phyloP scores from a whole-genome alignment of 2,329 filamentous ascomycete species.

The Mollisia scopiformis region DNA sequence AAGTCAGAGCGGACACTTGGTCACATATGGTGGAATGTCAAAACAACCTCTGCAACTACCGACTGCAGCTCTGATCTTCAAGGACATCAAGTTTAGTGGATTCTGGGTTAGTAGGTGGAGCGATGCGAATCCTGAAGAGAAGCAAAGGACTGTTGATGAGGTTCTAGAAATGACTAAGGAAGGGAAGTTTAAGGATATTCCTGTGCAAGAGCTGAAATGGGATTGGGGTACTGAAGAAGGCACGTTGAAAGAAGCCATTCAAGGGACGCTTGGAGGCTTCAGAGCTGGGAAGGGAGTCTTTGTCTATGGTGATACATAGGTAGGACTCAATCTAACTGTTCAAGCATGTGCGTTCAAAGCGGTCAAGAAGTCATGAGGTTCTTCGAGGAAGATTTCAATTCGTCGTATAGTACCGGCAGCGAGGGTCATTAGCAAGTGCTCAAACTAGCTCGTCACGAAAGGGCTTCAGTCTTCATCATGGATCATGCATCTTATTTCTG shows the following conservation, averaged over 20 bases:
- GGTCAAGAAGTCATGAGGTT: neutral
- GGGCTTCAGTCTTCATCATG: neutral
- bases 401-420: neutral
- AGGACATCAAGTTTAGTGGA: constrained; percentile 83
- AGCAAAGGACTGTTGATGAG: constrained; percentile 81
- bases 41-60: constrained; percentile 83
- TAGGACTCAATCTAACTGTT: neutral
- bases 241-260: constrained; percentile 72
- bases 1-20: constrained; percentile 69
- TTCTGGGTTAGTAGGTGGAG: constrained; percentile 97
- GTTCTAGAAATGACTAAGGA: constrained; percentile 75
- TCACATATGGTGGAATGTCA: constrained; percentile 96
- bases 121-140: constrained; percentile 71
- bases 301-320: constrained; percentile 65
- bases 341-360: too few species aligned
- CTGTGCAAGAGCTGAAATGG: constrained; percentile 83
- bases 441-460: neutral
- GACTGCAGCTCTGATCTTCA: constrained; percentile 88
- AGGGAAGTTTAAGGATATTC: constrained; percentile 81
- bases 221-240: constrained; percentile 76
- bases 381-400: neutral
- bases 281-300: constrained; percentile 89
- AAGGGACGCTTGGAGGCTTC: constrained; percentile 82
- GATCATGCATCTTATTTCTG: neutral
- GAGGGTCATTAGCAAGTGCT: neutral